Conservation (phyloP, 208 protist species). For the Angomonas ambiguus region DNA sequence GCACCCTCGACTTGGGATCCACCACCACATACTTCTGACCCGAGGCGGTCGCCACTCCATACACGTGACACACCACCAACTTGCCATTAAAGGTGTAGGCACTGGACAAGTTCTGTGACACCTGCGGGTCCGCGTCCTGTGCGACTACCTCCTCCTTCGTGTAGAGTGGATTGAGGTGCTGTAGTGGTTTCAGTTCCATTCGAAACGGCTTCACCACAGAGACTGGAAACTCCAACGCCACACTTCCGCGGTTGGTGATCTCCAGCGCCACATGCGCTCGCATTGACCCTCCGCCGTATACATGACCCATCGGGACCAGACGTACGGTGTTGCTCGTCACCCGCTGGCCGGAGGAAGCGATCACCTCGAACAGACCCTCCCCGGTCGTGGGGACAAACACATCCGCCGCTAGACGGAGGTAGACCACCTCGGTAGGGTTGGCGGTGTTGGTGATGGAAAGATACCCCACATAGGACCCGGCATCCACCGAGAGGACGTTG, state of each 20-base stretch:
- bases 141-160: not conserved
- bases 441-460: constrained; percentile 61
- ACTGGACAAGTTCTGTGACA: constrained; percentile 5
- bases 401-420: constrained; percentile 75
- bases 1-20: constrained; percentile 69
- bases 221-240: constrained; percentile 80
- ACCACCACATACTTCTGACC: constrained; percentile 76
- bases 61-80: constrained; percentile 67
- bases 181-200: constrained; percentile 41
- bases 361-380: constrained; percentile 75
- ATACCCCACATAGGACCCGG: constrained; percentile 77
- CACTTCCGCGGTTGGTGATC: constrained; percentile 65
- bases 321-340: constrained; percentile 36
- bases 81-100: constrained; percentile 47
- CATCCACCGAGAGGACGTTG: constrained; percentile 63
- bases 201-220: constrained; percentile 82
- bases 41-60: constrained; percentile 42
- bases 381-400: constrained; percentile 60
- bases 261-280: constrained; percentile 63
- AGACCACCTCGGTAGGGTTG: constrained; percentile 55
- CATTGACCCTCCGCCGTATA: constrained; percentile 59
- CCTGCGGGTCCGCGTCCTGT: not conserved
- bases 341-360: constrained; percentile 48
- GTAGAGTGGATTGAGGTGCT: not conserved
- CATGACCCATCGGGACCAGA: constrained; percentile 53